Evolutionary conservation across 257 asterid species (phyloP).

Genomic region (Solanum commersonii): DNA sequence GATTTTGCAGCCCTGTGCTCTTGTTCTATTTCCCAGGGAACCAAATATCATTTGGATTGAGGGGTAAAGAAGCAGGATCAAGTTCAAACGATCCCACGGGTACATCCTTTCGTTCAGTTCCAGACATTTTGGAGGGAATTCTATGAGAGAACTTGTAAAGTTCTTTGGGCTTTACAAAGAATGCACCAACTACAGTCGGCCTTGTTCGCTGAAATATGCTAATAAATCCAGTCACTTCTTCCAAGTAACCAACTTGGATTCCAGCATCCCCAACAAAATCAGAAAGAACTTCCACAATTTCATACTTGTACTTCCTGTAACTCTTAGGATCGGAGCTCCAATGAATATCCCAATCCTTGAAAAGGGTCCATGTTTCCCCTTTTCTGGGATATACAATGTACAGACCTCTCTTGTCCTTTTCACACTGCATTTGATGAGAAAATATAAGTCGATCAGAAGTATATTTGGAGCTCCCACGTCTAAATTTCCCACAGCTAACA

Average conservation of each 20-base stretch:
- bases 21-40: slow-evolving; percentile 23
- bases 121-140: slow-evolving; percentile 41
- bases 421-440: slow-evolving; percentile 36
- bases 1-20: neutral
- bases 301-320: slow-evolving; percentile 28
- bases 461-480: slow-evolving; percentile 9
- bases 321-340: slow-evolving; percentile 38
- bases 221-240: slow-evolving; percentile 44
- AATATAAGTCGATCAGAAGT: slow-evolving; percentile 16
- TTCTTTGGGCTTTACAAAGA: slow-evolving; percentile 28
- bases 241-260: slow-evolving; percentile 33
- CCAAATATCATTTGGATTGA: slow-evolving; percentile 28
- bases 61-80: slow-evolving; percentile 64
- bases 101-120: slow-evolving; percentile 53
- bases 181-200: neutral
- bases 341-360: slow-evolving; percentile 43
- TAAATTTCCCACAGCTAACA: slow-evolving; percentile 53
- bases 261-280: slow-evolving; percentile 33
- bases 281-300: slow-evolving; percentile 57
- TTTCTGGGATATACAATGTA: slow-evolving; percentile 34
- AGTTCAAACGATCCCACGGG: slow-evolving; percentile 69
- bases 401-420: slow-evolving; percentile 28
- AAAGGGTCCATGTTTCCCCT: slow-evolving; percentile 80
- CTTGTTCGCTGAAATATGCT: slow-evolving; percentile 43
- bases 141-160: slow-evolving; percentile 51